phyloP scores from a whole-genome alignment of 371 early-diverging fungal genomes.

The Rhizopus microsporus region DNA sequence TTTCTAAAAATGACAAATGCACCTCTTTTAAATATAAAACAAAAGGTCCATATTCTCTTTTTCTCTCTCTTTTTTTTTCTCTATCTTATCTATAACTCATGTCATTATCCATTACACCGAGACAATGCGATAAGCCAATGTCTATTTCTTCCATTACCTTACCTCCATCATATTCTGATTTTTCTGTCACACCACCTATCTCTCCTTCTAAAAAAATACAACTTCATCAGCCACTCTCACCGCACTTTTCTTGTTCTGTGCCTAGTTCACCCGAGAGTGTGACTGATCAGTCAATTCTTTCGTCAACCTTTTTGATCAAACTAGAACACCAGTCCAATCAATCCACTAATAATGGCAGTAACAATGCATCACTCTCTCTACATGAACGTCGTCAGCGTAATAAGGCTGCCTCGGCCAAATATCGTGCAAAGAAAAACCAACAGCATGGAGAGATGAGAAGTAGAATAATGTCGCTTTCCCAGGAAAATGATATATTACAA shows the following conservation, averaged over 20 bases:
- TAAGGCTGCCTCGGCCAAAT: slow-evolving; percentile 69
- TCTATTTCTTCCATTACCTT: slow-evolving; percentile 46
- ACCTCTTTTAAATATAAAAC: background rate
- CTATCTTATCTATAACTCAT: background rate
- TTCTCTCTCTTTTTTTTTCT: background rate
- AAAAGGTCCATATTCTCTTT: background rate
- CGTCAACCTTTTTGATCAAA: background rate
- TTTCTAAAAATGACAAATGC: background rate
- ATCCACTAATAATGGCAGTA: background rate
- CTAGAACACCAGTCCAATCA: background rate
- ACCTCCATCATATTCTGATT: slow-evolving; percentile 7
- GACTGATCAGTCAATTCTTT: background rate
- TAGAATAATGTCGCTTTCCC: slow-evolving; percentile 45
- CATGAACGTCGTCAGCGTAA: slow-evolving; percentile 62
- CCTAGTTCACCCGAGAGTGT: background rate
- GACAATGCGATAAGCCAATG: slow-evolving; percentile 29
- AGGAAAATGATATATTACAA: slow-evolving; percentile 54
- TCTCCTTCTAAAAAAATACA: slow-evolving; percentile 22
- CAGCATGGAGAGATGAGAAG: slow-evolving; percentile 64
- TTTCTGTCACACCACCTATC: background rate
- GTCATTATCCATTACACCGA: background rate
- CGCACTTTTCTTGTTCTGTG: background rate
- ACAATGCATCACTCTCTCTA: slow-evolving; percentile 42
- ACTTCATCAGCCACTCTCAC: background rate
- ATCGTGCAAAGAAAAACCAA: slow-evolving; percentile 65